These are phyloP conservation scores for Botrytis porri DNA, from an alignment of 2,329 filamentous ascomycete species.

Conservation along the genomic window DNA sequence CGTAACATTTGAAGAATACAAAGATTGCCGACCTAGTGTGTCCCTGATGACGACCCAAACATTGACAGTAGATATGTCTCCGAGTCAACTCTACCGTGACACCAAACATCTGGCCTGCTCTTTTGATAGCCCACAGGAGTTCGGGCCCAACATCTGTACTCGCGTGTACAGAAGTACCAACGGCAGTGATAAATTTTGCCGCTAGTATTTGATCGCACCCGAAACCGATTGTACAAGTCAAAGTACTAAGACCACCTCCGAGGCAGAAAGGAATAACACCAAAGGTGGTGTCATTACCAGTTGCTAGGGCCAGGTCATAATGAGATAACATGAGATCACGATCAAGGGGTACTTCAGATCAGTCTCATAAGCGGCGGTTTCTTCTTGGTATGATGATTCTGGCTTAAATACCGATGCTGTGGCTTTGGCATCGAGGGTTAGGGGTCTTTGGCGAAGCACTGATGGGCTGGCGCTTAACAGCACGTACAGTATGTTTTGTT, in stretches of 20 bases:
- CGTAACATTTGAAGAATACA: not conserved
- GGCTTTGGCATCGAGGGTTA: not conserved
- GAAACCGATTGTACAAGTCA: not conserved
- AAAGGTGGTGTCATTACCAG: not conserved
- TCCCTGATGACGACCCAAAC: not conserved
- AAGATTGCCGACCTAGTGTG: not conserved
- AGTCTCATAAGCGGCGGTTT: not conserved
- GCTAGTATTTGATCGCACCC: not conserved
- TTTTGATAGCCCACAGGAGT: not conserved
- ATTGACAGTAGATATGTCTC: not conserved
- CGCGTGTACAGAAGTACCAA: not conserved
- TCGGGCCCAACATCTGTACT: not conserved
- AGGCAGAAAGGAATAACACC: conserved; percentile 6
- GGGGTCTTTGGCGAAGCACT: not conserved
- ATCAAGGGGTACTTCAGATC: too few relatives aligned
- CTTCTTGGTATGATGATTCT: not conserved
- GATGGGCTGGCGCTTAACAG: not conserved
- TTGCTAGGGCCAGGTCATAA: not conserved
- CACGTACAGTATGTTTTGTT: not conserved
- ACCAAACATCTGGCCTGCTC: not conserved
- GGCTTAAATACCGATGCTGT: not conserved
- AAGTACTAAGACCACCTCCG: not conserved
- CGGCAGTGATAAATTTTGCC: not conserved
- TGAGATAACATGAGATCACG: not conserved
- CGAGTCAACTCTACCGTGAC: not conserved